phyloP scores from a whole-genome alignment of 768 basidiomycete genomes.

The Amanita polypyramis region DNA sequence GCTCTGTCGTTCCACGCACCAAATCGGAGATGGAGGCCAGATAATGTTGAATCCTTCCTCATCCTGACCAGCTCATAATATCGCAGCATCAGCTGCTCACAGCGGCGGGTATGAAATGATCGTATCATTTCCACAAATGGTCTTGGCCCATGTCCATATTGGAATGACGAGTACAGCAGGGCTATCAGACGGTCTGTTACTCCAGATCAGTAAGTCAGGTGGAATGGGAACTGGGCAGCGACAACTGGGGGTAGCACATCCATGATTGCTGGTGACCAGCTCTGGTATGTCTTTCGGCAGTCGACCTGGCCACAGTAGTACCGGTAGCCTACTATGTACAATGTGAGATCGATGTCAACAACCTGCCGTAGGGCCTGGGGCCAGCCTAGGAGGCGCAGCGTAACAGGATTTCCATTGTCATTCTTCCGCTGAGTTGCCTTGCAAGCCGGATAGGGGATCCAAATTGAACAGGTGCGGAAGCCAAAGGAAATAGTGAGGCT shows the following conservation, averaged over 20 bases:
- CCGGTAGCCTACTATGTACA: slow-evolving; percentile 11
- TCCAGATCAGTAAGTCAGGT: slow-evolving; percentile 13
- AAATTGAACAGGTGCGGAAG: slow-evolving; percentile 10
- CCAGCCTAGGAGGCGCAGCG: slow-evolving; percentile 9
- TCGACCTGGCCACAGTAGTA: slow-evolving; percentile 8
- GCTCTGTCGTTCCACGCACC: too few species aligned
- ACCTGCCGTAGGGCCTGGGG: slow-evolving; percentile 9
- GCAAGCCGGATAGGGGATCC: slow-evolving; percentile 12
- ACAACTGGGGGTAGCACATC: slow-evolving; percentile 6
- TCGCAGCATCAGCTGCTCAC: slow-evolving; percentile 10
- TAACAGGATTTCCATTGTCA: slow-evolving; percentile 6
- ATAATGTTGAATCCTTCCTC: slow-evolving; percentile 6
- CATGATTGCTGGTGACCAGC: slow-evolving; percentile 5
- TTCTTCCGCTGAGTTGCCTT: slow-evolving; percentile 3
- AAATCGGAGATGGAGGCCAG: slow-evolving; percentile 2
- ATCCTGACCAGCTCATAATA: slow-evolving; percentile 1
- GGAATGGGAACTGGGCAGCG: slow-evolving; percentile 13
- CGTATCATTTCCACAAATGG: slow-evolving; percentile 16
- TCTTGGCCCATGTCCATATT: slow-evolving; percentile 15
- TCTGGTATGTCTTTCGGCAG: slow-evolving; percentile 2
- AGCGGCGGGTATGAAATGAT: slow-evolving; percentile 12
- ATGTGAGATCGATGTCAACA: slow-evolving; percentile 9
- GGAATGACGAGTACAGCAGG: slow-evolving; percentile 13
- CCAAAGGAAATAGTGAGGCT: slow-evolving; percentile 11
- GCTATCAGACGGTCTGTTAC: slow-evolving; percentile 11